These are phyloP conservation scores for Triticum urartu DNA, from an alignment of 176 grass and related monocot genomes.

Conservation along the genomic window DNA sequence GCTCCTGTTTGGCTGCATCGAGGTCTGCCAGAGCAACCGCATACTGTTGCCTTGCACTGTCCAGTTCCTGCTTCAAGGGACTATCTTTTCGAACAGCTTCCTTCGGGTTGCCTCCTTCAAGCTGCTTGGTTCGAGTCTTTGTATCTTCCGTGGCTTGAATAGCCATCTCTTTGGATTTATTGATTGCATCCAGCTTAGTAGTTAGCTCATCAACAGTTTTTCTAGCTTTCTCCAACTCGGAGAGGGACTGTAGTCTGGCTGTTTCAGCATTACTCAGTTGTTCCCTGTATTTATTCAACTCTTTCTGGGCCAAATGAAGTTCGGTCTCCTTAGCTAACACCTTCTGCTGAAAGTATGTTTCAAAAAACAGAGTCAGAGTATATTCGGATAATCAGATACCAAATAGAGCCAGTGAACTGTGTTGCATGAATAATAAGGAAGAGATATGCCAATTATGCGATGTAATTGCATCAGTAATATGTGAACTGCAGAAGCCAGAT, in stretches of 20 bases:
- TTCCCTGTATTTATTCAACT: conserved; percentile 44
- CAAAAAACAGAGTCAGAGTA: conserved; percentile 22
- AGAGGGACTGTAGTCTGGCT: conserved; percentile 73
- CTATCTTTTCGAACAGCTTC: conserved; percentile 59
- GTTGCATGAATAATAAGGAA: conserved; percentile 4
- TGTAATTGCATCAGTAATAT: neutral
- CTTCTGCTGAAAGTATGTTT: conserved; percentile 46
- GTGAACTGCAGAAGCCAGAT: neutral
- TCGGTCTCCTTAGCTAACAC: conserved; percentile 84
- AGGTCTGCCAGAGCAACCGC: conserved; percentile 38
- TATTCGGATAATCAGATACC: conserved; percentile 17
- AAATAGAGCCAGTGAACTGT: conserved; percentile 24
- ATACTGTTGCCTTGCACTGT: conserved; percentile 35
- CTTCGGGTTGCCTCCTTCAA: conserved; percentile 54
- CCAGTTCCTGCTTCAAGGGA: conserved; percentile 74
- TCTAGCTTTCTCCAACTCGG: conserved; percentile 86
- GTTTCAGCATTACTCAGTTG: conserved; percentile 25
- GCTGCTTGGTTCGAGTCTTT: conserved; percentile 65
- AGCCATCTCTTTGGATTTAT: conserved; percentile 81
- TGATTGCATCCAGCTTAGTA: conserved; percentile 61
- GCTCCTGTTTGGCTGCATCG: conserved; percentile 84
- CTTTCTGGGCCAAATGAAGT: conserved; percentile 83
- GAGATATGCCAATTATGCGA: conserved; percentile 13
- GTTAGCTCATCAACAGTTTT: conserved; percentile 74
- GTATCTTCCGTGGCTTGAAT: conserved; percentile 75